Evolutionary conservation across 2,329 filamentous ascomycete species (phyloP), one percentile per base, ranked within the genome.

Genomic region (Colletotrichum musicola): DNA sequence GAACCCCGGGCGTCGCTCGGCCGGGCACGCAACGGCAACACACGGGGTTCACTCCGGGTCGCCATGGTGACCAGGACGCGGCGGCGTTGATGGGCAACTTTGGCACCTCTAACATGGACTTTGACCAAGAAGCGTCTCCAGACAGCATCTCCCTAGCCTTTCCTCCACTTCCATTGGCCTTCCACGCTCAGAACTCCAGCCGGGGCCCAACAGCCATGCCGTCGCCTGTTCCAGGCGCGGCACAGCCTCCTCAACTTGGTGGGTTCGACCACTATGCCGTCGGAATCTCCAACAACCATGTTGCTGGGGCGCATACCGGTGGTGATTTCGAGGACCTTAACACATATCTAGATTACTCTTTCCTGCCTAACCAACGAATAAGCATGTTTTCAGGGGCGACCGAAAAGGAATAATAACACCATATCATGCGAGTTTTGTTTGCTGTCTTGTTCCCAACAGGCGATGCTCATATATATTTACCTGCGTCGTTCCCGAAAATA

Each of bases 141-240:
- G 61, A 64, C 22, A 70, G 72, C 56, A 75, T 79, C 38, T 75
- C 77, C 4, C 65, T 79, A 9, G 77, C 77, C 3, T 79, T 79
- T 40, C 77, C 77, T 13, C 77, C 77, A 0, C 59, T 79, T 6
- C 77, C 78, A 0, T 40, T 75, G 7, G 72, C 76, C 4, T 78
- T 79, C 54, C 76, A 77, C 56, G 71, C 69, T 10, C 72, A 74
- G 16, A 44, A 63, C 22, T 50, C 27, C 6, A 71, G 65, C 38
- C 55, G 61, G 18, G 61, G 64, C 2, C 68, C 69, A 9, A 71
- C 61, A 1, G 53, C 59, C 16, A 69, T 71, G 10, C 69, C 70
- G 2, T 74, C 65, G 1, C 66, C 69, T 5, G 49, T 64, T 1
- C 55, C 57, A 10, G 38, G 35, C 42, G 27, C 13, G 1, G 5